phyloP scores from a whole-genome alignment of 306 rosid genomes.

The Cicer bijugum region DNA sequence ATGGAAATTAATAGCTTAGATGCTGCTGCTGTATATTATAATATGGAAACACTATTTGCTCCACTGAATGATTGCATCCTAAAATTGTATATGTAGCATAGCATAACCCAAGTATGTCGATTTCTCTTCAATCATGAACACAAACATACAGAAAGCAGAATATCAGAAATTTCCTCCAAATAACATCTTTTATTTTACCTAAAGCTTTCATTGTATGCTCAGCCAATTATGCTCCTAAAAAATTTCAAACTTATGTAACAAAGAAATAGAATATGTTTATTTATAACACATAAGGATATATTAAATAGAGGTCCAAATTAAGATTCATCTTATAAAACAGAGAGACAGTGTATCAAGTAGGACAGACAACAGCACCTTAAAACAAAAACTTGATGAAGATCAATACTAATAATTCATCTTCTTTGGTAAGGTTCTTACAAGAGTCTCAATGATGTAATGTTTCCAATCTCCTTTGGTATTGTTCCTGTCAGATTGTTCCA shows the following conservation, averaged over 20 bases:
- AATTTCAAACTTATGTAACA: slow-evolving; percentile 9
- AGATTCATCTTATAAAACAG: slow-evolving; percentile 28
- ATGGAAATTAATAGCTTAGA: no score
- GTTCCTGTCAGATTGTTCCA: slow-evolving; percentile 80
- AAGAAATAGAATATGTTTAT: background rate
- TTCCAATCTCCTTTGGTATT: slow-evolving; percentile 83
- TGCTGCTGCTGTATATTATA: no score
- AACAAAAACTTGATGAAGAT: slow-evolving; percentile 37
- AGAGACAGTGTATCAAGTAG: slow-evolving; percentile 14
- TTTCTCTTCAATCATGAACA: slow-evolving; percentile 33
- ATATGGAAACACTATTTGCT: slow-evolving; percentile 22
- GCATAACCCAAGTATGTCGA: slow-evolving; percentile 10
- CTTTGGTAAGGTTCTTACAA: slow-evolving; percentile 64
- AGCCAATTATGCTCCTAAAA: slow-evolving; percentile 8
- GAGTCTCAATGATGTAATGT: slow-evolving; percentile 60
- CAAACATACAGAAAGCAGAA: slow-evolving; percentile 24
- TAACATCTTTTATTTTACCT: background rate
- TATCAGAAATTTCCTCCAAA: slow-evolving; percentile 17
- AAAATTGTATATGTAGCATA: slow-evolving; percentile 24
- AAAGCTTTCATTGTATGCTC: slow-evolving; percentile 10
- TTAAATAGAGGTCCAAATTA: slow-evolving; percentile 22
- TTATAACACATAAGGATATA: slow-evolving; percentile 16
- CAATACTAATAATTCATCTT: slow-evolving; percentile 39
- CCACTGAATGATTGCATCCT: background rate
- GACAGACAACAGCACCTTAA: slow-evolving; percentile 38